Percentiles rank a stretch among this genome's conserved stretches.
phyloP scores from a whole-genome alignment of 2,329 filamentous ascomycete genomes.

The Cladosporium austrohemisphaericum region DNA sequence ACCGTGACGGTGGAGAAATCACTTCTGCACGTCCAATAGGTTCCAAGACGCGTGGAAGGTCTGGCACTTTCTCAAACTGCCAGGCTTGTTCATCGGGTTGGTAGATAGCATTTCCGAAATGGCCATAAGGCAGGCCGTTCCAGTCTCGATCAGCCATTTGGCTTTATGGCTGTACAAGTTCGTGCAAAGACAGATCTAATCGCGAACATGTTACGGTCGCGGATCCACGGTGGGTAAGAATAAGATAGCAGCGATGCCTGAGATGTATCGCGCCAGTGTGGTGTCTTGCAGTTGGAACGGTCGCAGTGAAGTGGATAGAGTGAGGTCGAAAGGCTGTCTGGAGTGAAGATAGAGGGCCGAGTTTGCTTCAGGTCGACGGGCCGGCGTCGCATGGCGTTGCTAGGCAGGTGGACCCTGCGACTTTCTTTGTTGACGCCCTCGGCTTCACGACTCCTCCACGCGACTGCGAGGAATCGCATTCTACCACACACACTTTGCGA shows the following conservation, averaged over 20 bases:
- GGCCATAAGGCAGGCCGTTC: conserved; percentile 51
- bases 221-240: conserved; percentile 3
- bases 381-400: conserved; percentile 3
- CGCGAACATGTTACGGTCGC: conserved; percentile 12
- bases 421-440: background rate
- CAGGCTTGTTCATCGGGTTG: conserved; percentile 45
- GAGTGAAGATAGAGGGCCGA: conserved; percentile 1
- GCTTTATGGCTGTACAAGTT: conserved; percentile 32
- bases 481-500: background rate
- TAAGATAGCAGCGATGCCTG: background rate
- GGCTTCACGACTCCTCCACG: background rate
- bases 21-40: conserved; percentile 27
- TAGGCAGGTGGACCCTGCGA: background rate
- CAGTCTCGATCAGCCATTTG: conserved; percentile 55
- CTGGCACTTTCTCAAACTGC: conserved; percentile 30
- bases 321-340: background rate
- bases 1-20: conserved; percentile 18
- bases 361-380: background rate
- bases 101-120: conserved; percentile 51
- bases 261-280: background rate
- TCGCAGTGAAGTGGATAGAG: background rate
- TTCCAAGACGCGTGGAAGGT: conserved; percentile 18
- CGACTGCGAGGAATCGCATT: background rate
- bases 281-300: background rate
- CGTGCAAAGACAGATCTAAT: background rate